Base-by-base conservation (phyloP, 177 flowering plant species). In the Vitis hybrid region DNA sequence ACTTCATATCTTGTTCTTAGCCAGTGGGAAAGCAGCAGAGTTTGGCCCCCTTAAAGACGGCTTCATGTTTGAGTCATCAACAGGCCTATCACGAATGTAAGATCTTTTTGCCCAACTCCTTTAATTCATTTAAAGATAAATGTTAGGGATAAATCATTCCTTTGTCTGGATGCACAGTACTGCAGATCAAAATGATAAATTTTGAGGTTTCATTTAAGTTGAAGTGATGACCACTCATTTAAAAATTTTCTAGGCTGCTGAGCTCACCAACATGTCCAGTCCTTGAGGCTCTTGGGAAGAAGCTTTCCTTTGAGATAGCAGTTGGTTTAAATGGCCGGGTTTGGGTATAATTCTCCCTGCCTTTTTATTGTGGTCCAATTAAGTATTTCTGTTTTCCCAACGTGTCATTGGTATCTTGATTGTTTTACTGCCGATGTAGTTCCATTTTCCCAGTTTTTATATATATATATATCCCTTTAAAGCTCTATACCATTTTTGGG, bases 301-400 rank as follows among this genome's bases (percentile, higher is more conserved):
- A 90, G 79, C 77, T 90, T 55, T 87, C 98, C 44, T 96, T 96
- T 77, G 99, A 96, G 85, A 91, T 89, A 74, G 97, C 99, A 4
- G 86, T 92, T 74, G 98, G 99, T 28, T 75, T 92, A 78, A 96
- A 96, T 77, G 99, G 99, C 55, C 88, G 98, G 54, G 94, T 92
- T 54, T 96, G 98, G 99, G 98, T 95, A 89, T 66, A 64, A 17
- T 70, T 70, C 65, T 66, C 47, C 47, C 9, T 38, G 8, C 47
- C 9, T 64, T 11, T 59, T 12, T 50, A 52, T 61, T 58, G 1
- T 49, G 2, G 13, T 50, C 7, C 2, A 11, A 15, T 47, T 18
- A 44, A 33, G n/a, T 56, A 52, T 51, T 28, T 62, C 60, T 19
- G 15, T 10, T 53, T 53, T 28, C 14, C 31, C 1, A 22, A 14